A percentile compares a stretch with the other conserved stretches of the same genome.
These are phyloP conservation scores for Candida albicans DNA, from an alignment of 1,139 yeast species.

Conservation along the genomic window DNA sequence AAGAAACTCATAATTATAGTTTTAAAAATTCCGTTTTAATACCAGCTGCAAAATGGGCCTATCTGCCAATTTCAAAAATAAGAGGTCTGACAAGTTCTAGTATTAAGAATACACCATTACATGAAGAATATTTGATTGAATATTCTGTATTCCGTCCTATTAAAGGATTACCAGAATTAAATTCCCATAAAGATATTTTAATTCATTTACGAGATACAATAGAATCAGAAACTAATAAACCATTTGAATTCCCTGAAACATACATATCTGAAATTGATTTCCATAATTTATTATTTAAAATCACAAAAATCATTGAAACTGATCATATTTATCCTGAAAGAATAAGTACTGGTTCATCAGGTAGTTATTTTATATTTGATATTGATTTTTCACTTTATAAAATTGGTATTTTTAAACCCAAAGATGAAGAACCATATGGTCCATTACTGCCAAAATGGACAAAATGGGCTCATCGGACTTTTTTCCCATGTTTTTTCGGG, in stretches of 20 bases:
- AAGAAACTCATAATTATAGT: conserved; percentile 13
- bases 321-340: conserved; percentile 43
- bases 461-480: conserved; percentile 73
- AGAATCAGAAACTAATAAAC: conserved; percentile 10
- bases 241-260: conserved; percentile 22
- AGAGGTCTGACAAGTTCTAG: conserved; percentile 4
- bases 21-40: conserved; percentile 26
- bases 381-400: conserved; percentile 14
- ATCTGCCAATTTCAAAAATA: conserved; percentile 18
- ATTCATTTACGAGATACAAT: conserved; percentile 17
- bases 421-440: conserved; percentile 82
- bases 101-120: background rate
- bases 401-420: conserved; percentile 72
- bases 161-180: conserved; percentile 17
- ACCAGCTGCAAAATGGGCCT: conserved; percentile 32
- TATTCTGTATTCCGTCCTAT: conserved; percentile 28
- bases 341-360: conserved; percentile 68
- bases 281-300: conserved; percentile 18
- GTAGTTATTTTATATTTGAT: conserved; percentile 59
- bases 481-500: conserved; percentile 78
- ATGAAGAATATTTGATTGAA: conserved; percentile 23
- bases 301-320: conserved; percentile 26
- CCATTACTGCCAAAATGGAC: conserved; percentile 80
- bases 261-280: conserved; percentile 23
- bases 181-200: conserved; percentile 18